Evolutionary conservation across 1,139 yeast species (phyloP).

Genomic region (Saccharomyces hybrid): DNA sequence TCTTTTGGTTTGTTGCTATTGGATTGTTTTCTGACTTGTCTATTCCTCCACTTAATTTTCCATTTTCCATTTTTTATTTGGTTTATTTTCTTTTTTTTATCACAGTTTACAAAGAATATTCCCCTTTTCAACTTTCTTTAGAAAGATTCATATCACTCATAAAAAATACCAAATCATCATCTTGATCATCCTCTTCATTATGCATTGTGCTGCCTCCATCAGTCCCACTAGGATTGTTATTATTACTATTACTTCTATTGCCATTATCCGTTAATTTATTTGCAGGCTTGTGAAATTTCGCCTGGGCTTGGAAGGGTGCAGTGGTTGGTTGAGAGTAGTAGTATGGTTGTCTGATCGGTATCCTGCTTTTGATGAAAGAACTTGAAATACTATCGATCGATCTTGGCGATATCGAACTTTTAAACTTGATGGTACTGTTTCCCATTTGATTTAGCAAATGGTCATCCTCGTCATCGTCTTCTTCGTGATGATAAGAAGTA

Average conservation of each 20-base stretch:
- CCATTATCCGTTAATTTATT: conserved; percentile 27
- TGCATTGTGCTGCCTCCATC: conserved; percentile 4
- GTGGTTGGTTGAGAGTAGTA: conserved; percentile 34
- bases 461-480: conserved; percentile 15
- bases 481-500: conserved; percentile 17
- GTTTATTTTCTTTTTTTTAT: neutral
- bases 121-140: conserved; percentile 5
- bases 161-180: conserved; percentile 75
- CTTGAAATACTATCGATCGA: conserved; percentile 26
- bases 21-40: neutral
- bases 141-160: conserved; percentile 77
- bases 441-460: conserved; percentile 9
- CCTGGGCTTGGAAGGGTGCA: conserved; percentile 35
- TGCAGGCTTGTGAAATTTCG: conserved; percentile 32
- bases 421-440: conserved; percentile 7
- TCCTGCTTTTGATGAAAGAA: conserved; percentile 20
- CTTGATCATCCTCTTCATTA: conserved; percentile 45
- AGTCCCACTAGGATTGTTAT: conserved; percentile 6
- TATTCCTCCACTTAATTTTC: neutral
- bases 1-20: neutral
- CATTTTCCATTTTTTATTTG: too few species aligned
- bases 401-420: conserved; percentile 22
- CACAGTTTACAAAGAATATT: neutral
- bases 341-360: conserved; percentile 27
- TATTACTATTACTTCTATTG: conserved; percentile 2